Conservation (phyloP, 352 stramenopile species). For the Phytophthora capsici region DNA sequence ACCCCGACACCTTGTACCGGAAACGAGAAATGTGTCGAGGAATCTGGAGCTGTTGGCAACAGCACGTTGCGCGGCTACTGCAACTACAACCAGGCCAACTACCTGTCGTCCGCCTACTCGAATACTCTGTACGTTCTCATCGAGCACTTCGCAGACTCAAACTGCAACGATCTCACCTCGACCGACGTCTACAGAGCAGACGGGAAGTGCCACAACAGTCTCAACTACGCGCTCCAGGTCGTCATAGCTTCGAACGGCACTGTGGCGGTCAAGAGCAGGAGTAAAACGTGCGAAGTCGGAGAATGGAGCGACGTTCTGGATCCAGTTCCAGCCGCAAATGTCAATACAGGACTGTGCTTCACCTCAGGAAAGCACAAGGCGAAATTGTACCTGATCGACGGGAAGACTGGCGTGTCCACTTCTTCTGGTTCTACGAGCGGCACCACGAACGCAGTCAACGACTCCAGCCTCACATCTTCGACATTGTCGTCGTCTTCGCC, state of each 20-base stretch:
- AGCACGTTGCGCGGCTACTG: constrained; percentile 6
- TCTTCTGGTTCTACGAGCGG: too few relatives aligned
- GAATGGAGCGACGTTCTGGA: too few relatives aligned
- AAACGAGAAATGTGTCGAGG: constrained; percentile 1
- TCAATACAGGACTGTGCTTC: too few relatives aligned
- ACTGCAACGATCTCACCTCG: constrained; percentile 7
- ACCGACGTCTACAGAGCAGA: constrained; percentile 16
- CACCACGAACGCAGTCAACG: too few relatives aligned
- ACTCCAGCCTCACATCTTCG: too few relatives aligned
- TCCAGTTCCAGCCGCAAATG: too few relatives aligned
- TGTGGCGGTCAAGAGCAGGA: constrained; percentile 1
- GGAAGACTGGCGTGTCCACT: too few relatives aligned
- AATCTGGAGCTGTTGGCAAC: constrained; percentile 5
- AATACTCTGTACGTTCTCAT: constrained; percentile 12
- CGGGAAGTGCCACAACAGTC: constrained; percentile 20
- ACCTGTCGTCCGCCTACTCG: constrained; percentile 10
- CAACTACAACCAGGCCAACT: constrained; percentile 5
- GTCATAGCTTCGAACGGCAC: background rate
- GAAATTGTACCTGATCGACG: too few relatives aligned
- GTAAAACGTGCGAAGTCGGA: too few relatives aligned
- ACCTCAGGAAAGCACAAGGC: too few relatives aligned
- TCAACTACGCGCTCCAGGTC: constrained; percentile 18
- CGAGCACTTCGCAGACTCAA: constrained; percentile 7
- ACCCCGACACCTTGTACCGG: background rate
- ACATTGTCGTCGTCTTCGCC: too few relatives aligned